These are phyloP conservation scores for Lactifluus rugatus DNA, from an alignment of 768 basidiomycete genomes.

Conservation along the genomic window DNA sequence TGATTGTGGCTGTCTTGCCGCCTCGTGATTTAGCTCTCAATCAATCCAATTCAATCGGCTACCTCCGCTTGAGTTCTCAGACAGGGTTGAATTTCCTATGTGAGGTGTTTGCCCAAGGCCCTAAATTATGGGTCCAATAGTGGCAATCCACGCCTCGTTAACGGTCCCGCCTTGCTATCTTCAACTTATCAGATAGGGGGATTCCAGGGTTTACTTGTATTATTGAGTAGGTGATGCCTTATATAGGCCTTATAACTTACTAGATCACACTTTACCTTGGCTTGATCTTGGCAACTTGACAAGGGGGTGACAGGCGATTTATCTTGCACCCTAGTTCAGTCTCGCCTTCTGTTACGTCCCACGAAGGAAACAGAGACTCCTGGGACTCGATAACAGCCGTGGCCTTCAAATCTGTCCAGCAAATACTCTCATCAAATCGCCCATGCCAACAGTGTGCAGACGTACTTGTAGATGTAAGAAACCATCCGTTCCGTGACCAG, in stretches of 20 bases:
- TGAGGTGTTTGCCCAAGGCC: not conserved
- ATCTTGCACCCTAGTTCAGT: too few species aligned
- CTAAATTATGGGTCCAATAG: not conserved
- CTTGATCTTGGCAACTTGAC: not conserved
- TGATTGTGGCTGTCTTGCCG: not conserved
- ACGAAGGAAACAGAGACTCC: not conserved
- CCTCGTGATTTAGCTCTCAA: not conserved
- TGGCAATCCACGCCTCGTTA: not conserved
- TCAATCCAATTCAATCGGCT: not conserved
- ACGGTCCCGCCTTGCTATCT: not conserved
- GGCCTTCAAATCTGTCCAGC: not conserved
- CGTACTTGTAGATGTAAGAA: not conserved
- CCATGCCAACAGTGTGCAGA: not conserved
- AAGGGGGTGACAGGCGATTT: too few species aligned
- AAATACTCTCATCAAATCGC: not conserved
- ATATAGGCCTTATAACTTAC: not conserved
- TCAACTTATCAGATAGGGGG: not conserved
- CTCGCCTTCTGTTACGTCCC: not conserved
- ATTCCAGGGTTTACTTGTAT: too few species aligned
- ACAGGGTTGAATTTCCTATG: not conserved
- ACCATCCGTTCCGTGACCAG: not conserved
- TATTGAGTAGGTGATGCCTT: not conserved
- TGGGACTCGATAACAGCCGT: not conserved
- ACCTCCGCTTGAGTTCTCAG: not conserved
- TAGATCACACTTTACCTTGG: not conserved